Evolutionary conservation across 2,329 filamentous ascomycete species (phyloP).

Genomic region (Ceratocystis huliohia): DNA sequence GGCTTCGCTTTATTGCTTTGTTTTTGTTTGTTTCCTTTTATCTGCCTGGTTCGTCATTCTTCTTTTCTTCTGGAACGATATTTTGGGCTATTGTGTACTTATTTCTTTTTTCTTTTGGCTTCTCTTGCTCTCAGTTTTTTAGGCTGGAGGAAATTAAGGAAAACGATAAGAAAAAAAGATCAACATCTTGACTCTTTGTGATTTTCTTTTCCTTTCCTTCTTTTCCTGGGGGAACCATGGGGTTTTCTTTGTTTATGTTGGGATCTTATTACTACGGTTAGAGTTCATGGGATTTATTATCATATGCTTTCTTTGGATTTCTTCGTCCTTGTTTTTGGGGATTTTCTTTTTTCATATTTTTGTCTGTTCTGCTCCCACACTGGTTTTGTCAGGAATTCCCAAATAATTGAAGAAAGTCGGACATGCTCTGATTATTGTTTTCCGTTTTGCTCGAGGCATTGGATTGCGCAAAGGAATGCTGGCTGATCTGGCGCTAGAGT

Average conservation of each 20-base stretch:
- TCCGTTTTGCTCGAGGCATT: background rate
- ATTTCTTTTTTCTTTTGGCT: constrained; percentile 4
- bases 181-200: background rate
- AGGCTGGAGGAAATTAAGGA: background rate
- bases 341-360: background rate
- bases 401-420: background rate
- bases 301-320: constrained; percentile 8
- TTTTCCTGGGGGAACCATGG: background rate
- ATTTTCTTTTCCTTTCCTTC: background rate
- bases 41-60: background rate
- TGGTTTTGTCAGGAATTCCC: background rate
- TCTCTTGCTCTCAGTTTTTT: background rate
- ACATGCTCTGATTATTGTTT: background rate
- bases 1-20: background rate
- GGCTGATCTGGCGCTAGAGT: background rate
- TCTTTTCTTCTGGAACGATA: background rate
- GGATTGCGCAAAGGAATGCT: background rate
- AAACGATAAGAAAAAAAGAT: background rate
- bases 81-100: background rate
- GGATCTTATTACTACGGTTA: constrained; percentile 10
- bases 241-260: background rate
- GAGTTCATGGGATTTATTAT: constrained; percentile 3
- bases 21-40: constrained; percentile 10
- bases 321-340: background rate
- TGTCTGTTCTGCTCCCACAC: too few species aligned